A percentile compares a stretch with the other conserved stretches of the same genome.
These are phyloP conservation scores for Hymenoscyphus infarciens DNA, from an alignment of 2,329 filamentous ascomycete genomes.

Conservation along the genomic window DNA sequence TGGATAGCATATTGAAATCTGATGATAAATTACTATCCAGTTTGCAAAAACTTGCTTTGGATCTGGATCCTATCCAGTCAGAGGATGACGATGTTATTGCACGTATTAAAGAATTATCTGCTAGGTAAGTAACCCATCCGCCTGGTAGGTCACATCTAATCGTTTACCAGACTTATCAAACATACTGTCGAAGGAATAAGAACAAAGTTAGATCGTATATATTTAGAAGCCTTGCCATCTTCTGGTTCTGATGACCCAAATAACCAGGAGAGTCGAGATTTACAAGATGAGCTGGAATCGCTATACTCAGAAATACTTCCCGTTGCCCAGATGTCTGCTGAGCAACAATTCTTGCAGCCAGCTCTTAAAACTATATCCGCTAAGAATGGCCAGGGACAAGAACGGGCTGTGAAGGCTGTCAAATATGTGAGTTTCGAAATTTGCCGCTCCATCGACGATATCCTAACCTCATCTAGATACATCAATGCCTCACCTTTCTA, in stretches of 20 bases:
- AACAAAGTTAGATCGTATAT: constrained; percentile 53
- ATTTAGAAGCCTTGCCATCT: constrained; percentile 44
- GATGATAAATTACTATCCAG: constrained; percentile 64
- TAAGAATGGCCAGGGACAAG: constrained; percentile 43
- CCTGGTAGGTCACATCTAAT: neutral
- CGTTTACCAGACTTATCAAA: constrained; percentile 48
- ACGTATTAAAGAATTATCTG: constrained; percentile 56
- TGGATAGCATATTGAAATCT: constrained; percentile 50
- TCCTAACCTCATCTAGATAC: constrained; percentile 40
- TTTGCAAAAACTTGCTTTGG: constrained; percentile 62
- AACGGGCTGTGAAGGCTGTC: constrained; percentile 45
- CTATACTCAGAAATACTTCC: constrained; percentile 66
- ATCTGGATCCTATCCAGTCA: constrained; percentile 51
- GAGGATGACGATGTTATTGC: constrained; percentile 52
- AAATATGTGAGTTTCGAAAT: constrained; percentile 44
- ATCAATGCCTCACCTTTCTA: constrained; percentile 50
- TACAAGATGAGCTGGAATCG: constrained; percentile 65
- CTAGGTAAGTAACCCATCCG: constrained; percentile 39
- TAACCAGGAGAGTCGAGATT: constrained; percentile 42
- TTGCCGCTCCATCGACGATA: neutral
- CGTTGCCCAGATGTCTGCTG: constrained; percentile 67
- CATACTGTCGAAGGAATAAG: constrained; percentile 53
- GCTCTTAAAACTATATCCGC: constrained; percentile 47
- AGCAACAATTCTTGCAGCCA: constrained; percentile 63
- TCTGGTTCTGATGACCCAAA: constrained; percentile 15